Evolutionary conservation across 2,329 filamentous ascomycete genomes (phyloP), one percentile per base, ranked within the genome.

Genomic region (Pseudovirgaria hyperparasitica): DNA sequence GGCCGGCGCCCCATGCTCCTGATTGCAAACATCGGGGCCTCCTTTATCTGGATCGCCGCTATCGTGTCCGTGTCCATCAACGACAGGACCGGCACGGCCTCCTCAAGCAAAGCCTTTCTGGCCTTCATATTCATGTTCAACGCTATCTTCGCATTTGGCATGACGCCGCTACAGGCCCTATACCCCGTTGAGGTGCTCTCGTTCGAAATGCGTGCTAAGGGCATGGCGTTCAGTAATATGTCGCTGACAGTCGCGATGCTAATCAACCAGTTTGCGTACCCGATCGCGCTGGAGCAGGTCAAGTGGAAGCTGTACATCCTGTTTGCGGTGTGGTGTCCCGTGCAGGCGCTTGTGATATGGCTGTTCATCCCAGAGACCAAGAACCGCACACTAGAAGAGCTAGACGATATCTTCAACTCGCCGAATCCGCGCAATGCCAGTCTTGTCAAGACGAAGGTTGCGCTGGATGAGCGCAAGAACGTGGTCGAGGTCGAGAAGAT

Each of bases 181-280:
- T 53, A 50, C 29, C 38, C 45, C 9, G 45, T 47, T 8, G 50
- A 54, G 23, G 43, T 45, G n/a, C 43, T 54, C 21, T 44, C 46
- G 19, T 50, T 48, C 31, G 41, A 44, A 20, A 52, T 48, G 13
- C 41, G 49, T 17, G 50, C 48, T 14, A 52, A 54, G 32, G 43
- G 43, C 10, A 45, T 46, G 41, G 43, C 41, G 8, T 42, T 46
- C 25, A 39, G 36, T 16, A 33, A 34, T 20, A 26, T 45, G 22
- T 26, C 42, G 1, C 27, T 44, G 23, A 43, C 30, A 9, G 27
- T 35, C 7, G 43, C 35, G 16, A 39, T 35, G 29, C 28, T 48
- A 23, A 25, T 49, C 24, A 49, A 48, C 34, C 43, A 48, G 27
- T 48, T 47, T 17, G 45, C 43, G 6, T 48, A 36, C 16, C 42